phyloP scores from a whole-genome alignment of 1,139 yeast species.

The Scheffersomyces titani region DNA sequence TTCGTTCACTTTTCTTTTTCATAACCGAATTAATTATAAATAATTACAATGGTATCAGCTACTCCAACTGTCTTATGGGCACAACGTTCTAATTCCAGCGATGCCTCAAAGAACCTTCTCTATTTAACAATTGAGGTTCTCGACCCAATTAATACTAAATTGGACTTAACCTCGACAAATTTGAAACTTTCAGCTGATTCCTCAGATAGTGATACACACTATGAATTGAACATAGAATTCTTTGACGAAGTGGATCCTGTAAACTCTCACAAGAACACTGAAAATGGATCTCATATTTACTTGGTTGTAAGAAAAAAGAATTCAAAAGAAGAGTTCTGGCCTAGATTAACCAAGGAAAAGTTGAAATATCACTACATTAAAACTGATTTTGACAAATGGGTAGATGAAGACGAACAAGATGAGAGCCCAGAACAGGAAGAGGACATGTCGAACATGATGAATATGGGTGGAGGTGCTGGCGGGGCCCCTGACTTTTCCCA shows the following conservation, averaged over 20 bases:
- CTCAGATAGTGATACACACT: conserved; percentile 44
- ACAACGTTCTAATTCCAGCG: conserved; percentile 81
- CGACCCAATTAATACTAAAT: conserved; percentile 65
- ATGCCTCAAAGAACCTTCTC: conserved; percentile 70
- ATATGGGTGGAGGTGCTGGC: conserved; percentile 26
- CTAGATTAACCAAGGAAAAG: conserved; percentile 30
- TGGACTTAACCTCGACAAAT: conserved; percentile 60
- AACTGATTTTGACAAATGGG: conserved; percentile 96
- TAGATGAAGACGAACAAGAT: conserved; percentile 31
- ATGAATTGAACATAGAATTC: conserved; percentile 67
- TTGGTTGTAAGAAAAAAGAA: conserved; percentile 73
- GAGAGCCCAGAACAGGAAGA: conserved; percentile 45
- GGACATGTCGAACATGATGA: conserved; percentile 30
- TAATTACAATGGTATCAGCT: conserved; percentile 10
- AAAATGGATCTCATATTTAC: conserved; percentile 66
- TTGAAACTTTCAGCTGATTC: conserved; percentile 63
- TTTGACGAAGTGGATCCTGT: conserved; percentile 71
- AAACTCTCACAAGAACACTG: conserved; percentile 60
- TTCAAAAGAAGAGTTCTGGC: conserved; percentile 54
- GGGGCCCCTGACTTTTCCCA: conserved; percentile 26
- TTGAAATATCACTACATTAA: conserved; percentile 73
- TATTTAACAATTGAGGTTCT: conserved; percentile 73
- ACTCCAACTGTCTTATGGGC: conserved; percentile 77
- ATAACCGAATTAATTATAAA: background rate
- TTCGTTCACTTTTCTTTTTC: background rate